phyloP scores from a whole-genome alignment of 345 rosid genomes.

The Garcia nutans region DNA sequence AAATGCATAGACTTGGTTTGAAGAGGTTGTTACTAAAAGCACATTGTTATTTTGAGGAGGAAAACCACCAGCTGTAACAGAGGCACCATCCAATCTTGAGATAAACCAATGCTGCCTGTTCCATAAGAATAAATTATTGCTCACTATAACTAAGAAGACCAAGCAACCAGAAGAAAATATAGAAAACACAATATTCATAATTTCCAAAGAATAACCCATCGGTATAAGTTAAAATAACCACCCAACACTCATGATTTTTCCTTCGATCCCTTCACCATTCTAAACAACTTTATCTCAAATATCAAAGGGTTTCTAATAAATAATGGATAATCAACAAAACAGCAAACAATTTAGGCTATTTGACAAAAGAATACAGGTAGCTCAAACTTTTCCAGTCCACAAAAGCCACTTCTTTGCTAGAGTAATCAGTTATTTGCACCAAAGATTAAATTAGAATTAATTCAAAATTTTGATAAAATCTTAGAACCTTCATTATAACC shows the following conservation, averaged over 20 bases:
- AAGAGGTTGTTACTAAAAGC: constrained; percentile 72
- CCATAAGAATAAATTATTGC: constrained; percentile 7
- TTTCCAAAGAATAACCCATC: not conserved
- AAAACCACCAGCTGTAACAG: constrained; percentile 88
- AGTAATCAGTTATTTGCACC: not conserved
- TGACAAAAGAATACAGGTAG: not conserved
- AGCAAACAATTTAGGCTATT: not conserved
- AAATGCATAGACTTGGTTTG: constrained; percentile 80
- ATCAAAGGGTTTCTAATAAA: not conserved
- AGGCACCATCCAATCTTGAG: constrained; percentile 86
- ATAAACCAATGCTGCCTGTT: constrained; percentile 97
- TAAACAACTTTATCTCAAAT: not conserved
- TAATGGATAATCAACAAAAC: not conserved
- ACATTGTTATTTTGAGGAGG: constrained; percentile 68
- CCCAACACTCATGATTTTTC: not conserved
- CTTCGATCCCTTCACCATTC: not conserved
- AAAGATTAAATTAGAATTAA: not conserved
- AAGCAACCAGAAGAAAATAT: not conserved
- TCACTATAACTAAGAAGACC: not conserved
- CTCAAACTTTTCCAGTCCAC: not conserved
- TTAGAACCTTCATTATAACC: not conserved
- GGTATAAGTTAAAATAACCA: not conserved
- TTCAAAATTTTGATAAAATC: not conserved
- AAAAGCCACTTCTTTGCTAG: not conserved
- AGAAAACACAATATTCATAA: not conserved